phyloP scores from a whole-genome alignment of 371 early-diverging fungal species.

The Mortierella sp. region DNA sequence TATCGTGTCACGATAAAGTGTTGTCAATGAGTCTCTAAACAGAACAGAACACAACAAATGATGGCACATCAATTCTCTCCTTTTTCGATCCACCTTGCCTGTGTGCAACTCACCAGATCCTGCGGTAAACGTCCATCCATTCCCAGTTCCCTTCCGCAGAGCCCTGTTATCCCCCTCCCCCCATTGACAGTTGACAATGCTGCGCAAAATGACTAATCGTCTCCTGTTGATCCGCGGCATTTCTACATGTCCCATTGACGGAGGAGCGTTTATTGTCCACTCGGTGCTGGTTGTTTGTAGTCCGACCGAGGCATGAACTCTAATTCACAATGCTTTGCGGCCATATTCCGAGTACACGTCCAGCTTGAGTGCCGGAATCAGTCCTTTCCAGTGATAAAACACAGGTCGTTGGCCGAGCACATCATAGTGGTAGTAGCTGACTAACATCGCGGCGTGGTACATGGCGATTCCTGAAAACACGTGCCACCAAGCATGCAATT shows the following conservation, averaged over 20 bases:
- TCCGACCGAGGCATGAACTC: no score
- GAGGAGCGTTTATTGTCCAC: not conserved
- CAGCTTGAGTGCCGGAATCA: conserved; percentile 12
- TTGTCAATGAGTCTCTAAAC: no score
- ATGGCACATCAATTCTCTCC: no score
- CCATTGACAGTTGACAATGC: not conserved
- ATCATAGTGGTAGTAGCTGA: conserved; percentile 23
- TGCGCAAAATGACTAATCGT: conserved; percentile 14
- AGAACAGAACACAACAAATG: no score
- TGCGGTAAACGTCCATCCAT: not conserved
- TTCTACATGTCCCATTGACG: not conserved
- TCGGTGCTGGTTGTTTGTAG: no score
- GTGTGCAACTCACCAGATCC: not conserved
- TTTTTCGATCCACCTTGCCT: no score
- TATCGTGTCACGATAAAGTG: no score
- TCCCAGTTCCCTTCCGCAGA: not conserved
- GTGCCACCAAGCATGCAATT: conserved; percentile 59
- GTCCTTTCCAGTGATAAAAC: conserved; percentile 14
- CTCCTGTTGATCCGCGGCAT: not conserved
- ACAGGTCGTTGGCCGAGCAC: conserved; percentile 4
- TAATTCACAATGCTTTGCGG: conserved; percentile 1
- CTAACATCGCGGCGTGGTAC: conserved; percentile 22
- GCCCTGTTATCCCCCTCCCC: not conserved
- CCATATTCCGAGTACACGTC: not conserved
- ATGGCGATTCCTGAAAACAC: conserved; percentile 13